phyloP scores from a whole-genome alignment of 108 stramenopile species.

The Cyclotella cryptica region DNA sequence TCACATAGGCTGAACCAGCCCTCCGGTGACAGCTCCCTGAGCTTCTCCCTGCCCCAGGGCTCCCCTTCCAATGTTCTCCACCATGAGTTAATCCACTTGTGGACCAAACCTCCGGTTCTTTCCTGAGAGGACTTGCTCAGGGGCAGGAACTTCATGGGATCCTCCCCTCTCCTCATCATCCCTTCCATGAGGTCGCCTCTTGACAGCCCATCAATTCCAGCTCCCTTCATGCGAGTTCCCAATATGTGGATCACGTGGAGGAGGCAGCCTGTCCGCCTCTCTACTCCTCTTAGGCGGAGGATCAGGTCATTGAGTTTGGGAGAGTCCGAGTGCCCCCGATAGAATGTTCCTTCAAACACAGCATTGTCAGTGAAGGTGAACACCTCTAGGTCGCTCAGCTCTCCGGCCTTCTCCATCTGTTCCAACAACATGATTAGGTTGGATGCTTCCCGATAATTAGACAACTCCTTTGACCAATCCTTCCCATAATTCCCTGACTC shows the following conservation, averaged over 20 bases:
- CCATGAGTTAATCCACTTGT: slow-evolving; percentile 13
- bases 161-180: slow-evolving; percentile 36
- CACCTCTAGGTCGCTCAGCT: slow-evolving; percentile 28
- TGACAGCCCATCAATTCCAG: too few relatives aligned
- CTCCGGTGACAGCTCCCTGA: neutral
- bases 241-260: too few relatives aligned
- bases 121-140: slow-evolving; percentile 14
- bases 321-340: too few relatives aligned
- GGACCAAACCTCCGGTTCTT: slow-evolving; percentile 4
- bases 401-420: neutral
- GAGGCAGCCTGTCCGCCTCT: slow-evolving; percentile 12
- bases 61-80: neutral
- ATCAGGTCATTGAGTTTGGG: slow-evolving; percentile 35
- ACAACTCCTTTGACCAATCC: neutral
- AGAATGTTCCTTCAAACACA: slow-evolving; percentile 39
- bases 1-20: slow-evolving; percentile 22
- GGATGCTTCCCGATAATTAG: slow-evolving; percentile 40
- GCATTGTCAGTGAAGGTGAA: slow-evolving; percentile 57
- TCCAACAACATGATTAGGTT: slow-evolving; percentile 31
- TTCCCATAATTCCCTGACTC: slow-evolving; percentile 1
- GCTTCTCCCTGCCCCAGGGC: neutral
- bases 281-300: slow-evolving; percentile 23
- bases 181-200: too few relatives aligned
- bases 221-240: too few relatives aligned
- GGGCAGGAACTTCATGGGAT: slow-evolving; percentile 17